These are phyloP conservation scores for Plasmodium malariae DNA, from an alignment of 169 alveolate species.

Conservation along the genomic window DNA sequence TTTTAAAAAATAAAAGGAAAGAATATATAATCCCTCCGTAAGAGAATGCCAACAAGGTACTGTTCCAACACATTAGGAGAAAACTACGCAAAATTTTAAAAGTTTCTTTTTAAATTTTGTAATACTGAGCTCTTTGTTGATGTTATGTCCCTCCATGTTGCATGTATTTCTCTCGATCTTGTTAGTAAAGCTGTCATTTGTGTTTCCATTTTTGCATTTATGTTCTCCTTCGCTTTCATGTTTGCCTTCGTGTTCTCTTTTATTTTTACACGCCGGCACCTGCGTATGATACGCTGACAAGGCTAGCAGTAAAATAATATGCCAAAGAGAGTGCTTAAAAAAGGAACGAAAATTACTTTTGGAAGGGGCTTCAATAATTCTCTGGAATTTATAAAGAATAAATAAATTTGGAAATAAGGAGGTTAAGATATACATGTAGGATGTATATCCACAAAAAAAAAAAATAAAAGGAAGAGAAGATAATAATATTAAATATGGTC, in stretches of 20 bases:
- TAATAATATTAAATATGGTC: slow-evolving; percentile 75
- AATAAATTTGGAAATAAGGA: slow-evolving; percentile 77
- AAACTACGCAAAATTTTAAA: slow-evolving; percentile 66
- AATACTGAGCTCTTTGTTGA: slow-evolving; percentile 35
- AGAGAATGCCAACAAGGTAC: too few species aligned
- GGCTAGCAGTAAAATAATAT: slow-evolving; percentile 80
- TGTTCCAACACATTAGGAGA: slow-evolving; percentile 31
- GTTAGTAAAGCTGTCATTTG: neutral
- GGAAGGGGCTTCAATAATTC: slow-evolving; percentile 21
- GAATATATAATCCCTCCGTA: too few species aligned
- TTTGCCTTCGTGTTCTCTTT: neutral
- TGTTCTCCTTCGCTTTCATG: neutral
- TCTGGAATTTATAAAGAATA: slow-evolving; percentile 61
- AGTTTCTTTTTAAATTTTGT: slow-evolving; percentile 68
- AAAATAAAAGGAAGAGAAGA: slow-evolving; percentile 82
- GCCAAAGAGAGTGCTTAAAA: slow-evolving; percentile 81
- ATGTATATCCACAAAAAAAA: slow-evolving; percentile 78
- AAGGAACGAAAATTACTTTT: slow-evolving; percentile 10
- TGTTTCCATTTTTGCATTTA: neutral
- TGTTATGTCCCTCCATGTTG: neutral
- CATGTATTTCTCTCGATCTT: neutral
- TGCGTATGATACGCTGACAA: slow-evolving; percentile 80
- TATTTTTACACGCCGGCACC: slow-evolving; percentile 12
- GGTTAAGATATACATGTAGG: slow-evolving; percentile 79
- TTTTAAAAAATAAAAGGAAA: too few species aligned